These are phyloP conservation scores for Yarrowia osloensis DNA, from an alignment of 805 yeast genomes.

Conservation along the genomic window DNA sequence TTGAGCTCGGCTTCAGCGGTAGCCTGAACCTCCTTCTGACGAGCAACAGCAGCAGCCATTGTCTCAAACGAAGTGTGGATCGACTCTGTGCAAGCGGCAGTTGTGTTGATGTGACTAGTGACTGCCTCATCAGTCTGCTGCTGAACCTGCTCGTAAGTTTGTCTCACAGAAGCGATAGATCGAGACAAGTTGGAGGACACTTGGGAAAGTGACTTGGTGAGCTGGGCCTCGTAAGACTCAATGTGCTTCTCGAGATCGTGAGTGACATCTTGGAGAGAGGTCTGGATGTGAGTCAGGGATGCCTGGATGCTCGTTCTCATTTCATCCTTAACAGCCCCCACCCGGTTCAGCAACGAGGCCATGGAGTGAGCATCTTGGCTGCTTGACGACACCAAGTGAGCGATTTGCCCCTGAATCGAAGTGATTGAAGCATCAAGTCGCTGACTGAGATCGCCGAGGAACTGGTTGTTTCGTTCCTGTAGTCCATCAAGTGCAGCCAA, in stretches of 20 bases:
- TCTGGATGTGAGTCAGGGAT: neutral
- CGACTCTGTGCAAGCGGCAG: neutral
- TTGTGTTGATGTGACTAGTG: neutral
- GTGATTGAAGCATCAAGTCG: neutral
- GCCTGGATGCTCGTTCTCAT: neutral
- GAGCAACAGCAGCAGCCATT: neutral
- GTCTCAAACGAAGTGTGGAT: neutral
- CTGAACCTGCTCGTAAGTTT: neutral
- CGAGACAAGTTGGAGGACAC: neutral
- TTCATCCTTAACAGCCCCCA: neutral
- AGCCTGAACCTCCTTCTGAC: constrained; percentile 1
- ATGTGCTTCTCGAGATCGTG: neutral
- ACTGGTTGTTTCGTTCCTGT: neutral
- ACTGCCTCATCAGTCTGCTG: neutral
- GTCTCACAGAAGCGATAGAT: neutral
- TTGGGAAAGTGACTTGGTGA: neutral
- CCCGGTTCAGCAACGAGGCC: neutral
- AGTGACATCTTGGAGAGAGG: neutral
- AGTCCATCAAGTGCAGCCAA: neutral
- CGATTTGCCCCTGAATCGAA: constrained; percentile 5
- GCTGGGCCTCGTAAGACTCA: neutral
- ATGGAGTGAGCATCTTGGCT: neutral
- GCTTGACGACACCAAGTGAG: neutral
- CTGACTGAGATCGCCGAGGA: neutral
- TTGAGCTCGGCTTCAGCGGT: constrained; percentile 12